These are phyloP conservation scores for Cutaneotrichosporon sp. DNA, from an alignment of 1,284 basidiomycete species.

Conservation along the genomic window DNA sequence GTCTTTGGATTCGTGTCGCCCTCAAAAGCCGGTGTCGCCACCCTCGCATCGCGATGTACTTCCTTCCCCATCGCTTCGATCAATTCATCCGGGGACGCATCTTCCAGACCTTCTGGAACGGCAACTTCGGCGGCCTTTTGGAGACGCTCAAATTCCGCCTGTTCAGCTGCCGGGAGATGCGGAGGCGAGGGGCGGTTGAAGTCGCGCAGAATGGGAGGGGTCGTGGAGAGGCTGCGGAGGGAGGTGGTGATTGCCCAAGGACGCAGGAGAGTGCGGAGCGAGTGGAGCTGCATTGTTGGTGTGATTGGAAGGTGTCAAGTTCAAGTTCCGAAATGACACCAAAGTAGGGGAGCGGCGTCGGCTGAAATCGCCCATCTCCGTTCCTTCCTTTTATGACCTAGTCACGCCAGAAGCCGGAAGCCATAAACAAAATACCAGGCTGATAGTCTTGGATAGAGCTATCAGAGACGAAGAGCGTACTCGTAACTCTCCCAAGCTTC, in stretches of 20 bases:
- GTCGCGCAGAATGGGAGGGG: neutral
- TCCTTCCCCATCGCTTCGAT: constrained; percentile 3
- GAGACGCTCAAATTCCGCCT: constrained; percentile 53
- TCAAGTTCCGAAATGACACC: too few species aligned
- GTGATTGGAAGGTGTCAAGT: neutral
- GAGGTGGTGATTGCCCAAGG: too few species aligned
- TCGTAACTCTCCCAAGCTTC: too few species aligned
- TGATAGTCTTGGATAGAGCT: too few species aligned
- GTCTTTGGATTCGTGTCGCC: constrained; percentile 59
- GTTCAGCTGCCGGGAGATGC: constrained; percentile 47
- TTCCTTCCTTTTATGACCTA: too few species aligned
- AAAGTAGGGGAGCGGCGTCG: neutral
- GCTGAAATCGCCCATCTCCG: constrained; percentile 11
- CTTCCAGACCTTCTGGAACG: constrained; percentile 18
- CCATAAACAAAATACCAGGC: too few species aligned
- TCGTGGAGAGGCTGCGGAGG: neutral
- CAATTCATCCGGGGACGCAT: constrained; percentile 5
- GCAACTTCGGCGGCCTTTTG: constrained; percentile 43
- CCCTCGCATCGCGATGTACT: constrained; percentile 56
- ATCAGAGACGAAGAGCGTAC: too few species aligned
- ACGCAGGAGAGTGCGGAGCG: neutral
- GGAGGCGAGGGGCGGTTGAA: constrained; percentile 50
- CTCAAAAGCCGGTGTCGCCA: constrained; percentile 57
- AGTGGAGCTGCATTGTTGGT: neutral
- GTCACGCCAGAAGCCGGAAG: too few species aligned